A percentile compares a stretch with the other conserved stretches of the same genome.
Conservation (phyloP, 2,329 filamentous ascomycete genomes). For the Septoria linicola region DNA sequence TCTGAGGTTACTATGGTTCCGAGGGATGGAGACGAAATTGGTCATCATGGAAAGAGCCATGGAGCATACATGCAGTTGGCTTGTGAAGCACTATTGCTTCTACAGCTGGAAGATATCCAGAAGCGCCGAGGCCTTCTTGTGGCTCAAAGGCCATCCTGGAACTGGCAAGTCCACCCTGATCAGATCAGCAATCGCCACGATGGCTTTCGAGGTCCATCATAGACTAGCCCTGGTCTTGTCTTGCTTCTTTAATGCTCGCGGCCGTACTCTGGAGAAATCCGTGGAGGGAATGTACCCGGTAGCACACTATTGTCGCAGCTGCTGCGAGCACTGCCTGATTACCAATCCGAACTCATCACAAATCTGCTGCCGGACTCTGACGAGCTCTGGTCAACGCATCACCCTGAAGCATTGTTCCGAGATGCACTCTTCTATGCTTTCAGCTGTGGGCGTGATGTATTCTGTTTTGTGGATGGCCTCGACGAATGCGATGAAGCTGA, state of each 20-base stretch:
- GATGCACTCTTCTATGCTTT: not conserved
- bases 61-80: not conserved
- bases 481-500: slow-evolving; percentile 46
- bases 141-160: slow-evolving; percentile 19
- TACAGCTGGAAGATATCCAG: not conserved
- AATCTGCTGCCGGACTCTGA: not conserved
- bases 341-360: not conserved
- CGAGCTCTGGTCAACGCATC: not conserved
- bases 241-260: slow-evolving; percentile 54
- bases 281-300: slow-evolving; percentile 52
- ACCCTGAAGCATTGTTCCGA: not conserved
- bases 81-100: not conserved
- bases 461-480: slow-evolving; percentile 47
- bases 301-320: slow-evolving; percentile 52
- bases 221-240: not conserved
- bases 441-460: not conserved
- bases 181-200: not conserved
- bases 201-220: not conserved
- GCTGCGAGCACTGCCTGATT: not conserved
- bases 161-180: slow-evolving; percentile 21
- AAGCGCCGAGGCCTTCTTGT: not conserved
- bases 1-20: too few species aligned
- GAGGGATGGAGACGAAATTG: too few species aligned
- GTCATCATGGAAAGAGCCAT: too few species aligned
- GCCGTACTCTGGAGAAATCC: slow-evolving; percentile 47